Evolutionary conservation across 169 alveolate genomes (phyloP), one percentile per base, ranked within the genome.

Genomic region (Eimeria falciformis): DNA sequence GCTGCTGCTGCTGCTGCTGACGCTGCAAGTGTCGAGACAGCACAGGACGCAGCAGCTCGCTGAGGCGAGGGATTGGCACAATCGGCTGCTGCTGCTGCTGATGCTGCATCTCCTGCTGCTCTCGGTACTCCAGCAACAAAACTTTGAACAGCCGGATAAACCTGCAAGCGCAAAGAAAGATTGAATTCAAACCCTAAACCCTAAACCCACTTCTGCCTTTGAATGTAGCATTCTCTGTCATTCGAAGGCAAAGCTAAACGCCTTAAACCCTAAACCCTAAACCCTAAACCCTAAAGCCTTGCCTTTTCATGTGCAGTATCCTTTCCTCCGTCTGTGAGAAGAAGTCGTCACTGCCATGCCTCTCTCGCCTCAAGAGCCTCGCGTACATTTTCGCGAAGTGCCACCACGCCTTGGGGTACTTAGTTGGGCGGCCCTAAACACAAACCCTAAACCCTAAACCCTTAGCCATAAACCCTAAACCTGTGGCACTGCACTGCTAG

Each of bases 1-100:
- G 85, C 66, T 75, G 85, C 43, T 75, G 85, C 85, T 75, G 85
- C 85, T 43, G 85, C 73, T 62, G 73, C 73, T 62, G n/a, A 7
- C 85, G 85, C 33, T 40, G 37, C 43, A 14, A 43, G 66, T 21
- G 23, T 33, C 66, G 85, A 6, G 65, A 9, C 65, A 75, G 21
- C 66, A 75, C 85, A 6, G 81, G 81, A 46, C 43, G 14, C 81
- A 69, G 55, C 81, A 69, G 43, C n/a, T 75, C 85, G 0, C 33
- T n/a, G 5, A 75, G 85, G 21, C 66, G 66, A 5, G 85, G 85
- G 5, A 75, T 43, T 3, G 66, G 55, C 43, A 33, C 55, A 27
- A 9, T 69, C 23, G 55, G 55, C 4, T 43, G 85, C 62, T 27
- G 65, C 37, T 29, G 62, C 65, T 75, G 85, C 62, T 73, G 84